Evolutionary conservation across 23 red algal genomes (phyloP).

Genomic region (Gracilaria domingensis): DNA sequence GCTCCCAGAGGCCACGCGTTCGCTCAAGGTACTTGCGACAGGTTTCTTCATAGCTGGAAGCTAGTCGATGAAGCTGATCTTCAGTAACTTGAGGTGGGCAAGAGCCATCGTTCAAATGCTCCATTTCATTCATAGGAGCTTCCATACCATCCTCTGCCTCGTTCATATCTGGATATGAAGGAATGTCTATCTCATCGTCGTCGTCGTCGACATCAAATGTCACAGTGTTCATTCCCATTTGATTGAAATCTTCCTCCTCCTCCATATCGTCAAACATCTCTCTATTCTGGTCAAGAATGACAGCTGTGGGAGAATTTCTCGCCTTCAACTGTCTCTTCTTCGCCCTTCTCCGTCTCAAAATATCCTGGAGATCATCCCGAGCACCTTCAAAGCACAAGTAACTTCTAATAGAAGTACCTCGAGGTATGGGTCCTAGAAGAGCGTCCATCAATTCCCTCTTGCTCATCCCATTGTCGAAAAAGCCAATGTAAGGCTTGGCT

Average conservation of each 20-base stretch:
- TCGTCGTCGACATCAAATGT: conserved; percentile 12
- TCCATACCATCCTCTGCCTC: background rate
- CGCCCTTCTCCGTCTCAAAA: conserved; percentile 19
- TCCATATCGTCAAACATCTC: conserved; percentile 17
- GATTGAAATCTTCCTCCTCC: conserved; percentile 22
- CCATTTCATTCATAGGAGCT: background rate
- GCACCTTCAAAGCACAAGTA: conserved; percentile 46
- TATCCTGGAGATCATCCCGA: background rate
- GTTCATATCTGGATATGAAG: conserved; percentile 4
- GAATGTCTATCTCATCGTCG: conserved; percentile 7
- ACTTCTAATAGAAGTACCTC: conserved; percentile 36
- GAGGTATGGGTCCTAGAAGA: conserved; percentile 10
- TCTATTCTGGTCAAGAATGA: conserved; percentile 22
- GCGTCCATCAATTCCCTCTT: conserved; percentile 31
- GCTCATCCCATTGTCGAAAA: conserved; percentile 14
- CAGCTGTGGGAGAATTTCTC: background rate
- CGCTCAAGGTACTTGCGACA: conserved; percentile 59
- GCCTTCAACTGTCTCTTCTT: conserved; percentile 21
- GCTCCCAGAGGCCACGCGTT: conserved; percentile 64
- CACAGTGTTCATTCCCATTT: conserved; percentile 20
- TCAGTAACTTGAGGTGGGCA: background rate
- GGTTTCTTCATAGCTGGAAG: conserved; percentile 60
- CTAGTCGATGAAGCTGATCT: conserved; percentile 28
- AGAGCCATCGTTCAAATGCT: background rate
- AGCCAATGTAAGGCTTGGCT: background rate